Percentiles rank a stretch among this genome's conserved stretches.
Evolutionary conservation across 2,329 filamentous ascomycete genomes (phyloP).

Genomic region (Plenodomus biglobosus): DNA sequence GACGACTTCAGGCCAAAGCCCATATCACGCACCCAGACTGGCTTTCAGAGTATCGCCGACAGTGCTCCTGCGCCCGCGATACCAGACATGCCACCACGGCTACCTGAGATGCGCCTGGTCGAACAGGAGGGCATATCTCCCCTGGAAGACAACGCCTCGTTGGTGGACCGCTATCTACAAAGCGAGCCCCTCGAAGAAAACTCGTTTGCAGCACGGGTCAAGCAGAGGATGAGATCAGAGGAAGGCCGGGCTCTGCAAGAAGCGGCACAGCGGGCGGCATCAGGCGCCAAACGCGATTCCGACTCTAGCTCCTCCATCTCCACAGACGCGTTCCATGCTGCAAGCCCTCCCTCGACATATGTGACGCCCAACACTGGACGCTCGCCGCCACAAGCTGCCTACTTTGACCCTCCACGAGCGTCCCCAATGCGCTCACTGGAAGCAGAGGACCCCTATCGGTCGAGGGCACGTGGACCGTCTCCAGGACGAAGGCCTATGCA

Average conservation of each 20-base stretch:
- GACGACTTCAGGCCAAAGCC: slow-evolving; percentile 58
- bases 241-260: slow-evolving; percentile 55
- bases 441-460: slow-evolving; percentile 34
- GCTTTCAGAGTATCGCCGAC: slow-evolving; percentile 38
- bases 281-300: slow-evolving; percentile 30
- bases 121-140: slow-evolving; percentile 30
- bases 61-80: slow-evolving; percentile 51
- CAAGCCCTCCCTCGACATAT: slow-evolving; percentile 30
- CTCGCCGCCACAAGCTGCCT: slow-evolving; percentile 22
- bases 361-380: slow-evolving; percentile 18
- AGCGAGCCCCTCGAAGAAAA: slow-evolving; percentile 41
- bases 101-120: slow-evolving; percentile 26
- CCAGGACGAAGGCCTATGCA: slow-evolving; percentile 32
- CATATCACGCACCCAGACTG: slow-evolving; percentile 62
- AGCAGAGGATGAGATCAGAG: slow-evolving; percentile 56
- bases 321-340: slow-evolving; percentile 28
- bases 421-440: slow-evolving; percentile 20
- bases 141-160: slow-evolving; percentile 23
- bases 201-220: slow-evolving; percentile 51
- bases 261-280: slow-evolving; percentile 34
- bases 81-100: slow-evolving; percentile 32
- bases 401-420: slow-evolving; percentile 7
- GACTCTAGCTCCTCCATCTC: slow-evolving; percentile 32
- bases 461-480: slow-evolving; percentile 34
- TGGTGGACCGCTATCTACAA: slow-evolving; percentile 32